Evolutionary conservation across 169 alveolate species (phyloP).

Genomic region (Eimeria falciformis): DNA sequence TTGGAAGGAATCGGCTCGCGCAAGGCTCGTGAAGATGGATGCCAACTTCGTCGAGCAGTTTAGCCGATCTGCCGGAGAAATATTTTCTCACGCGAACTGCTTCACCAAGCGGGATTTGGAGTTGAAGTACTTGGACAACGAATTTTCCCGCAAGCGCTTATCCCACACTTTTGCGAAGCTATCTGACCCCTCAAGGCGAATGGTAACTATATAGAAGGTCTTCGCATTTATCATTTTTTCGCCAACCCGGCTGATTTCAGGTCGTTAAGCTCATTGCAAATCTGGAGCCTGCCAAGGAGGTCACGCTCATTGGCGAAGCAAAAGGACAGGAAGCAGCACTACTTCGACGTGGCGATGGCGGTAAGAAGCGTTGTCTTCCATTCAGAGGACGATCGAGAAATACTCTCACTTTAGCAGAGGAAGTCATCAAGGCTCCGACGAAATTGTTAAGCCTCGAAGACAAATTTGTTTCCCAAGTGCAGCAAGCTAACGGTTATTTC

Average conservation of each 20-base stretch:
- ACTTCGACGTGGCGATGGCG: slow-evolving; percentile 12
- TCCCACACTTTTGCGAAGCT: slow-evolving; percentile 68
- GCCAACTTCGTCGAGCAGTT: slow-evolving; percentile 72
- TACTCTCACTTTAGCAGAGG: not conserved
- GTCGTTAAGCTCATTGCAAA: slow-evolving; percentile 75
- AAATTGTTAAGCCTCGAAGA: slow-evolving; percentile 66
- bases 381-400: not conserved
- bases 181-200: slow-evolving; percentile 65
- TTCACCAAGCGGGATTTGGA: slow-evolving; percentile 67
- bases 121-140: slow-evolving; percentile 49
- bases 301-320: slow-evolving; percentile 69
- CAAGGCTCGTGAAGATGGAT: slow-evolving; percentile 55
- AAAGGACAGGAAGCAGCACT: slow-evolving; percentile 54
- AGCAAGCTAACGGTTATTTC: slow-evolving; percentile 63
- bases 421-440: slow-evolving; percentile 40
- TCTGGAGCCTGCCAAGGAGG: slow-evolving; percentile 68
- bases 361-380: not conserved
- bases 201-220: not conserved
- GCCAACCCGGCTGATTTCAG: not conserved
- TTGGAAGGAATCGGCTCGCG: slow-evolving; percentile 76
- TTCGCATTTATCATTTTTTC: not conserved
- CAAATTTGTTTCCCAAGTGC: slow-evolving; percentile 57
- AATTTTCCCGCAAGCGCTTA: slow-evolving; percentile 66
- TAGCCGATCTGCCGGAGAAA: slow-evolving; percentile 69
- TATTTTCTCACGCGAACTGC: slow-evolving; percentile 68